Evolutionary conservation across 2,329 filamentous ascomycete genomes (phyloP), one percentile per base, ranked within the genome.

Genomic region (Septoria linicola): DNA sequence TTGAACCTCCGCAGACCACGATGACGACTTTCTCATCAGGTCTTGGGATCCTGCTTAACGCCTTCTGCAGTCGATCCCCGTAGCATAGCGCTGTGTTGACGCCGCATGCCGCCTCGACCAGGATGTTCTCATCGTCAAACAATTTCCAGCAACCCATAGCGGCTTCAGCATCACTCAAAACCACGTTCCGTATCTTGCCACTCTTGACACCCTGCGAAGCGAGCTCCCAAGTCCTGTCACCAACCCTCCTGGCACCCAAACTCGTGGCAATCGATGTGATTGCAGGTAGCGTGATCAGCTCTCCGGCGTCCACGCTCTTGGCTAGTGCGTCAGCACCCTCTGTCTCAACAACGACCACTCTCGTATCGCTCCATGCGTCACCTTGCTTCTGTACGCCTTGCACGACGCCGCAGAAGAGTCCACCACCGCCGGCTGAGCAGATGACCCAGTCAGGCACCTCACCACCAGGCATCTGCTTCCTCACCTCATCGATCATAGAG

Each of bases 71-170:
- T 34, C 79, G 70, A 0, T 80, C 82, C 34, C 80, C 80, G 63
- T 89, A 89, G 52, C 77, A 83, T 2, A 81, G 68, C 1, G 85
- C 88, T 10, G 95, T 71, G 45, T 85, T 87, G 4, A 92, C 89
- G 1, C 91, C 90, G 67, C 92, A 96, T 0, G 90, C 84, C 30
- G 86, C 76, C 73, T 97, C 92, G 2, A 96, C 88, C 51, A 96
- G 74, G 50, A 92, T 72, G 20, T 87, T 75, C 61, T 91, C 88
- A 54, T 95, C 89, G 59, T 96, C 87, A 8, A 88, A 85, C 55
- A 96, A 84, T 19, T 81, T 76, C 63, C 86, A 83, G 47, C 85
- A 87, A 2, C 84, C 90, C 70, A 84, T 80, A 16, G 88, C 89
- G 0, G 92, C 91, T 63, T 93, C 88, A 3, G 82, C 83, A 62